Evolutionary conservation across 2,329 filamentous ascomycete species (phyloP), one percentile per base, ranked within the genome.

Genomic region (Colletotrichum sp.): DNA sequence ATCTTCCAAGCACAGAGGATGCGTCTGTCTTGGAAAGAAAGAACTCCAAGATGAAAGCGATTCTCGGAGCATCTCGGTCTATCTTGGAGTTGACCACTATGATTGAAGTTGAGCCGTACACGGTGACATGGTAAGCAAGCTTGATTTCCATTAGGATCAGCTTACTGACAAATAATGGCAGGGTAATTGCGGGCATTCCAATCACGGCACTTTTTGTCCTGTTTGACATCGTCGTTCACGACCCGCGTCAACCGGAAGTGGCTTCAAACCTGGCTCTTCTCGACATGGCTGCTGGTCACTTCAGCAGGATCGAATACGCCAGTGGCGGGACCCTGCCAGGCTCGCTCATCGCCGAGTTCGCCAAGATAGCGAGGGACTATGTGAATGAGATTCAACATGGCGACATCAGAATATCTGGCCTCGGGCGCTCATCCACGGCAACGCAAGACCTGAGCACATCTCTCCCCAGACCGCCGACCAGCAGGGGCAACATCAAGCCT

Each of bases 261-360:
- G 67, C 61, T 8, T 79, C 75, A 5, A 85, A 86, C 65, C 78
- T 87, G 2, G 79, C 82, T 4, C 78, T 85, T 1, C 78, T 87
- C 12, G 85, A 86, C 59, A 81, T 86, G 71, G 83, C 78, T 6
- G 83, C 81, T 9, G 85, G 83, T 2, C 84, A 87, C 73, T 87
- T 87, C 58, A 84, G 82, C 62, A 78, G 82, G 9, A 77, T 87
- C 9, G 86, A 86, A 73, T 84, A 81, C 66, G 81, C 81, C 12
- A 84, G 83, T 18, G 79, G 78, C 3, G 82, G 83, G 1, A 78
- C 79, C 5, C 75, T 87, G 0, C 84, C 82, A 0, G 80, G 79
- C 1, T 84, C 83, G 2, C 76, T 85, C 6, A 76, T 86, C 6
- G 78, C 82, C 4, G 82, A 85, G 54, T 85, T 86, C 70, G 80